phyloP scores from a whole-genome alignment of 2,329 filamentous ascomycete genomes.

The Ophiostoma sp. region DNA sequence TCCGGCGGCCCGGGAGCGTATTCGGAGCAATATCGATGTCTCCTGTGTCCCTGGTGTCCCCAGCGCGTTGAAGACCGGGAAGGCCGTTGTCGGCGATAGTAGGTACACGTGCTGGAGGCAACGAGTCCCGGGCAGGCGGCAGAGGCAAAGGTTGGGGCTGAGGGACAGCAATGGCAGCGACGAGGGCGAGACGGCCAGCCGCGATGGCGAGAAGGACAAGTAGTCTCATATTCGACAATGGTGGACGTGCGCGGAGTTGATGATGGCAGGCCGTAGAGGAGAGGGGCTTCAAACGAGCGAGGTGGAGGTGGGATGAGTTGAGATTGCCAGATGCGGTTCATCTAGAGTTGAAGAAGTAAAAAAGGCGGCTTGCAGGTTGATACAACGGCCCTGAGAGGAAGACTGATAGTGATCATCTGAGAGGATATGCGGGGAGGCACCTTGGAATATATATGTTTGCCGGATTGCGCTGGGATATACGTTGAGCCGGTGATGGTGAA shows the following conservation, averaged over 20 bases:
- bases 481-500: background rate
- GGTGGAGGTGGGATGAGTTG: background rate
- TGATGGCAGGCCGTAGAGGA: background rate
- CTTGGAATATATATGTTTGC: background rate
- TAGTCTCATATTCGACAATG: background rate
- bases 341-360: background rate
- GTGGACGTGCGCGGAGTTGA: background rate
- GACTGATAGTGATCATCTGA: too few species aligned
- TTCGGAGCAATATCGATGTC: background rate
- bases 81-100: background rate
- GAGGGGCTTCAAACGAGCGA: slow-evolving; percentile 21
- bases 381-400: slow-evolving; percentile 5
- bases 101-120: background rate
- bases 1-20: background rate
- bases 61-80: background rate
- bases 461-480: background rate
- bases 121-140: background rate
- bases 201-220: background rate
- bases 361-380: background rate
- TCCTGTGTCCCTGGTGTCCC: background rate
- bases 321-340: slow-evolving; percentile 6
- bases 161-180: slow-evolving; percentile 2
- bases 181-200: background rate
- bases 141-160: background rate
- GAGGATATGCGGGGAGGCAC: background rate